phyloP scores from a whole-genome alignment of 768 basidiomycete species.

The Sporobolomyces roseus region DNA sequence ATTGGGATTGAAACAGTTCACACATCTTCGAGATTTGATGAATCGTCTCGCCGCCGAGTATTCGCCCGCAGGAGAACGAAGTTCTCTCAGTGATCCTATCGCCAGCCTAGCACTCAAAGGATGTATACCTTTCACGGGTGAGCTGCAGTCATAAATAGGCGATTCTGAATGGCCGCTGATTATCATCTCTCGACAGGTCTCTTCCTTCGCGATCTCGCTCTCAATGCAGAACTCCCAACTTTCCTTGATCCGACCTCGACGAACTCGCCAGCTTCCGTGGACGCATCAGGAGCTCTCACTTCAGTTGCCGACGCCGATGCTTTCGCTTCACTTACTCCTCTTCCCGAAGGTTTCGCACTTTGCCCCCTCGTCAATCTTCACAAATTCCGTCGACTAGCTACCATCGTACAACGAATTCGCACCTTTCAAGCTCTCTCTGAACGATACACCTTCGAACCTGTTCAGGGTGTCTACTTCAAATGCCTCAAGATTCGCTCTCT shows the following conservation, averaged over 20 bases:
- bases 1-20: conserved; percentile 34
- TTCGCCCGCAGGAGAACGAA: conserved; percentile 23
- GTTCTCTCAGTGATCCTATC: neutral
- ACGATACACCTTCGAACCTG: conserved; percentile 35
- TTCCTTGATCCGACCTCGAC: conserved; percentile 45
- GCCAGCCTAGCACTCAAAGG: conserved; percentile 8
- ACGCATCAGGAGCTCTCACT: conserved; percentile 16
- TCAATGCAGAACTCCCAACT: conserved; percentile 41
- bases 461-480: conserved; percentile 26
- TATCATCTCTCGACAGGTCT: conserved; percentile 25
- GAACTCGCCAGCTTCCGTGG: conserved; percentile 23
- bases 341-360: conserved; percentile 23
- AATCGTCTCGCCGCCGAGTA: conserved; percentile 34
- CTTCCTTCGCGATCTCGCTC: conserved; percentile 43
- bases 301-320: conserved; percentile 30
- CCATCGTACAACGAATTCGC: conserved; percentile 27
- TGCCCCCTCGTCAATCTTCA: conserved; percentile 45
- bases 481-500: conserved; percentile 38
- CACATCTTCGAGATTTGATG: conserved; percentile 35
- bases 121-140: conserved; percentile 44
- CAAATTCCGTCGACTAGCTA: conserved; percentile 42
- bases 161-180: neutral
- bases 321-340: conserved; percentile 26
- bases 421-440: conserved; percentile 41
- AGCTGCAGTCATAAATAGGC: neutral